These are phyloP conservation scores for Clonostachys solani DNA, from an alignment of 2,329 filamentous ascomycete species.

Conservation along the genomic window DNA sequence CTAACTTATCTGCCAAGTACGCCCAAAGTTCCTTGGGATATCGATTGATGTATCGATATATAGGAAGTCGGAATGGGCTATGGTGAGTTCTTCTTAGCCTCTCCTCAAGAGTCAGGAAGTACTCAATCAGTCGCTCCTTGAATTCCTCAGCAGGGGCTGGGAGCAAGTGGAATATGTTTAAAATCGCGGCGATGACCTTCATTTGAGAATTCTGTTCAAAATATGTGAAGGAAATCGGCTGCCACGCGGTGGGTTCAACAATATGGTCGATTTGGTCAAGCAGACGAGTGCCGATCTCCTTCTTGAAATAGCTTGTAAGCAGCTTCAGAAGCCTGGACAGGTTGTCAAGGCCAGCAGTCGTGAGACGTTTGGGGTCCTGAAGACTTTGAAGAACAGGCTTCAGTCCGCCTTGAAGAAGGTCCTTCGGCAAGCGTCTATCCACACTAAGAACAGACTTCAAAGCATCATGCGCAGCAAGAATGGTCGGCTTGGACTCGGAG, in stretches of 20 bases:
- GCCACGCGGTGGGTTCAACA: slow-evolving; percentile 73
- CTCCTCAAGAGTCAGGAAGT: slow-evolving; percentile 83
- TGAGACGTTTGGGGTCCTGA: slow-evolving; percentile 87
- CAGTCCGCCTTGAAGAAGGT: slow-evolving; percentile 88
- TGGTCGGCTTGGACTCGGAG: slow-evolving; percentile 85
- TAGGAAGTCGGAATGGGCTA: slow-evolving; percentile 85
- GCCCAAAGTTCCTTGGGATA: slow-evolving; percentile 86
- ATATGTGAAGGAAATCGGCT: slow-evolving; percentile 90
- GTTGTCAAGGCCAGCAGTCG: slow-evolving; percentile 84
- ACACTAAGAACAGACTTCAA: slow-evolving; percentile 83
- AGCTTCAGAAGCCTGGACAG: slow-evolving; percentile 84
- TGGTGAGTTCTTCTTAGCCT: slow-evolving; percentile 81
- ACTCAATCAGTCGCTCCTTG: slow-evolving; percentile 84
- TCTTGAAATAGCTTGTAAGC: slow-evolving; percentile 97
- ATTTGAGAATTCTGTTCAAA: slow-evolving; percentile 91
- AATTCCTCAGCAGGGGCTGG: slow-evolving; percentile 87
- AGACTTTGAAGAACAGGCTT: slow-evolving; percentile 95
- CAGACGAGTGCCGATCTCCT: slow-evolving; percentile 91
- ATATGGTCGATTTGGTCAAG: slow-evolving; percentile 91
- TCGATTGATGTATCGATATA: slow-evolving; percentile 90
- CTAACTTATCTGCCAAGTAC: slow-evolving; percentile 73
- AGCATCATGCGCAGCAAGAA: slow-evolving; percentile 88
- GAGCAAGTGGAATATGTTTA: slow-evolving; percentile 96
- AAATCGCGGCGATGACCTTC: slow-evolving; percentile 90
- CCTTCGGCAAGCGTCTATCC: slow-evolving; percentile 89